Evolutionary conservation across 164 flowering plant genomes (phyloP).

Genomic region (Tetracentron sinense): DNA sequence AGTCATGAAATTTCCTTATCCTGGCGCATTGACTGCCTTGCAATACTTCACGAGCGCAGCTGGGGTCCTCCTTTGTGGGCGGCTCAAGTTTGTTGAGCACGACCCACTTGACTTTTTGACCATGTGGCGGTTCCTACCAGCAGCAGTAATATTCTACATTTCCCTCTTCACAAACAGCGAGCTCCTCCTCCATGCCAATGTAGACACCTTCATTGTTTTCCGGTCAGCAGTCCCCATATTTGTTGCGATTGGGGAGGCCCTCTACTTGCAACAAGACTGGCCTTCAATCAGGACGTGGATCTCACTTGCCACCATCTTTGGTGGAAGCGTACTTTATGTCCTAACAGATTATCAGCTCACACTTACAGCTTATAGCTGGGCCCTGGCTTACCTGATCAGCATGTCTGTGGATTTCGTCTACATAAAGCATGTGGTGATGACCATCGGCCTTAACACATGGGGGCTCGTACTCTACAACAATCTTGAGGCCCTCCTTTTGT

Average conservation of each 20-base stretch:
- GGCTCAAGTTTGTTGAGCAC: constrained; percentile 58
- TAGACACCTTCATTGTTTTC: constrained; percentile 92
- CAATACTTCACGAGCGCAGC: constrained; percentile 91
- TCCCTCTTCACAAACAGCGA: constrained; percentile 97
- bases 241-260: constrained; percentile 89
- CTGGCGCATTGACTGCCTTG: constrained; percentile 88
- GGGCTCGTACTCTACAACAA: constrained; percentile 94
- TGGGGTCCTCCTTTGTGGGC: constrained; percentile 71
- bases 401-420: constrained; percentile 94
- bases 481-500: constrained; percentile 80
- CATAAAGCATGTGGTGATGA: constrained; percentile 96
- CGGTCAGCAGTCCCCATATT: constrained; percentile 87
- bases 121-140: constrained; percentile 91
- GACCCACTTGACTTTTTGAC: constrained; percentile 59
- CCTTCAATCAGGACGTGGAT: constrained; percentile 77
- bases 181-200: constrained; percentile 89
- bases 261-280: constrained; percentile 91
- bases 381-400: constrained; percentile 81
- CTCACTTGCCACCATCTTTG: constrained; percentile 78
- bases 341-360: constrained; percentile 85
- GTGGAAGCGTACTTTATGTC: constrained; percentile 88
- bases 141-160: constrained; percentile 82
- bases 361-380: constrained; percentile 83
- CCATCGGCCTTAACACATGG: constrained; percentile 96
- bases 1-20: constrained; percentile 91